Percentiles rank a stretch among this genome's conserved stretches.
Evolutionary conservation across 116 monocot genomes (phyloP).

Genomic region (Papilionanthe hybrid): DNA sequence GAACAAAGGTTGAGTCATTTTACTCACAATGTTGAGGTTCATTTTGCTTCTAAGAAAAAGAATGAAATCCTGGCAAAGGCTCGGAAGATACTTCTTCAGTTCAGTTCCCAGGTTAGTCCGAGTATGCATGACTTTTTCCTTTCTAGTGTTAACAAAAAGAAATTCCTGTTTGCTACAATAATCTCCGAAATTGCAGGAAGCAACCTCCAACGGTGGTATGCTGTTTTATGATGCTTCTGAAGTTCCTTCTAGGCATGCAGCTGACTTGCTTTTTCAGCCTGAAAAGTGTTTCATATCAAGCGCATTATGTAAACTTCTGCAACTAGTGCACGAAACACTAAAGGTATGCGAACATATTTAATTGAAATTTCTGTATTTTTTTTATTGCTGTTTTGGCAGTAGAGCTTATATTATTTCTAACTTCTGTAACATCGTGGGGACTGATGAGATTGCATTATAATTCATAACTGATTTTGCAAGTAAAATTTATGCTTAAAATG

Average conservation of each 20-base stretch:
- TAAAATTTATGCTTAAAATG: neutral
- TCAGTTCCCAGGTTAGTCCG: conserved; percentile 15
- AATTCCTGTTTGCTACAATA: neutral
- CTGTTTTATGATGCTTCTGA: conserved; percentile 26
- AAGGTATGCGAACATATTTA: conserved; percentile 32
- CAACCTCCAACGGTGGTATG: conserved; percentile 12
- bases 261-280: conserved; percentile 71
- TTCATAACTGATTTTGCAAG: neutral
- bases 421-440: neutral
- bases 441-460: neutral
- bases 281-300: conserved; percentile 65
- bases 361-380: neutral
- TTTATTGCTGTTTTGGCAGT: neutral
- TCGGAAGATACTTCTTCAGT: conserved; percentile 59
- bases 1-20: conserved; percentile 69
- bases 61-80: conserved; percentile 80
- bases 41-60: conserved; percentile 78
- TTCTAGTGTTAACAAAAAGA: neutral
- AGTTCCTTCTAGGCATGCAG: conserved; percentile 26
- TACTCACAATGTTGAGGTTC: conserved; percentile 77
- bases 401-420: neutral
- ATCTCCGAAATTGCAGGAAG: conserved; percentile 26
- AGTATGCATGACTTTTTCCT: neutral
- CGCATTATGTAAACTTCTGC: conserved; percentile 66
- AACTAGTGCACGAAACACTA: conserved; percentile 81